Evolutionary conservation across 2,329 filamentous ascomycete species (phyloP), one percentile per base, ranked within the genome.

Genomic region (Helicocarpus griseus): DNA sequence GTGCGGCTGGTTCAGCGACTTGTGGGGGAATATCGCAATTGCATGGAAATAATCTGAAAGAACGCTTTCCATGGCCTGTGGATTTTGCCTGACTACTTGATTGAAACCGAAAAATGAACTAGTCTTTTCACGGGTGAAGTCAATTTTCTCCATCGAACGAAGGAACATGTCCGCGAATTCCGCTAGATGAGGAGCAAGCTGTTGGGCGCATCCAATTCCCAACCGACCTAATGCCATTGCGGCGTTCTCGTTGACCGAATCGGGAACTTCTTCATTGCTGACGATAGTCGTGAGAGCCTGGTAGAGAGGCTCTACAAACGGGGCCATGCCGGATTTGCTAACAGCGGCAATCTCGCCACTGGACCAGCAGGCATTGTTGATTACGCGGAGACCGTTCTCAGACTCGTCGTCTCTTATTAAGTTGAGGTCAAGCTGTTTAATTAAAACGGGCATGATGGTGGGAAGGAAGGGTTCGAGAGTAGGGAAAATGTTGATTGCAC

Each of bases 331-430:
- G 28, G 76, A 73, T 55, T 83, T 81, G 58, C 83, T 81, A 65
- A 88, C 83, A 68, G 95, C 83, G 14, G 89, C 82, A 55, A 97
- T 93, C 73, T 98, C 93, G 39, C 93, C 93, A 22, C 83, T 84
- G 5, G 90, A 94, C 93, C 93, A 98, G 72, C 91, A 97, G 21
- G 93, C 91, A 65, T 98, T 98, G 77, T 97, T 98, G 54, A 97
- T 83, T 28, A 97, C 90, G 54, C 89, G 89, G 67, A 95, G 96
- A 13, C 83, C 85, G 17, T 81, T 86, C 57, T 95, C 88, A 44
- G 89, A 82, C 54, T 89, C 86, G 60, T 94, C 88, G 54, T 90
- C 86, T 17, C 82, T 70, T 48, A 89, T 79, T 51, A 77, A 77
- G 55, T 89, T 85, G 58, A 95, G 75, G 58, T 97, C 90, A 26